phyloP scores from a whole-genome alignment of 345 rosid species.

The Lepidium didymum region DNA sequence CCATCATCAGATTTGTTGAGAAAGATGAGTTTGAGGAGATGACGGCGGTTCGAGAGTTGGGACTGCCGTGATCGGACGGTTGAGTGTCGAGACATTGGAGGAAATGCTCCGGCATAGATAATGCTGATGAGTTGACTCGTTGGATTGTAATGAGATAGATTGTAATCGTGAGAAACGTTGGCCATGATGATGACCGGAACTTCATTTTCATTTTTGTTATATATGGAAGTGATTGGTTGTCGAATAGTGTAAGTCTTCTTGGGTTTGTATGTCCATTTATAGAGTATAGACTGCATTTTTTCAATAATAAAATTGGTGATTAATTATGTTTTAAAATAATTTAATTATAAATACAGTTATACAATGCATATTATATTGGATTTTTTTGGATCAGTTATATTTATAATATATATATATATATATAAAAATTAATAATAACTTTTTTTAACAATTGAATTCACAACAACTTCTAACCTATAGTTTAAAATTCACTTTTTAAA shows the following conservation, averaged over 20 bases:
- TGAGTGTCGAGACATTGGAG: constrained; percentile 27
- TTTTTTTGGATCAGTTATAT: too few relatives aligned
- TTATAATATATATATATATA: too few relatives aligned
- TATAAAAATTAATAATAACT: too few relatives aligned
- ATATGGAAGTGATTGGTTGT: neutral
- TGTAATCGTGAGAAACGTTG: neutral
- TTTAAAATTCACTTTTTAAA: too few relatives aligned
- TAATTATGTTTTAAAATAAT: too few relatives aligned
- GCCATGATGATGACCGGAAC: neutral
- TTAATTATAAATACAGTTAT: too few relatives aligned
- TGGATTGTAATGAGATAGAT: constrained; percentile 10
- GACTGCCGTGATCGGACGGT: constrained; percentile 14
- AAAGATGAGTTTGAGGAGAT: constrained; percentile 16
- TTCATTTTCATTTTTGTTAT: neutral
- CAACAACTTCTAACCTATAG: too few relatives aligned
- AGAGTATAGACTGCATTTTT: neutral
- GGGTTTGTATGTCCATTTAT: constrained; percentile 5
- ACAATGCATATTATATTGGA: too few relatives aligned
- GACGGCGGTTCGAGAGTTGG: constrained; percentile 24
- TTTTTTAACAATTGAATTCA: too few relatives aligned
- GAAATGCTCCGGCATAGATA: constrained; percentile 14
- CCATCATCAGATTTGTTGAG: constrained; percentile 10
- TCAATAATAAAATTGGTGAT: too few relatives aligned
- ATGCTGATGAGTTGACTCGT: constrained; percentile 6
- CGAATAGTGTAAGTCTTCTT: neutral